Evolutionary conservation across 129 eudicot species (phyloP).

Genomic region (Chrysanthemum lavandulifolium): DNA sequence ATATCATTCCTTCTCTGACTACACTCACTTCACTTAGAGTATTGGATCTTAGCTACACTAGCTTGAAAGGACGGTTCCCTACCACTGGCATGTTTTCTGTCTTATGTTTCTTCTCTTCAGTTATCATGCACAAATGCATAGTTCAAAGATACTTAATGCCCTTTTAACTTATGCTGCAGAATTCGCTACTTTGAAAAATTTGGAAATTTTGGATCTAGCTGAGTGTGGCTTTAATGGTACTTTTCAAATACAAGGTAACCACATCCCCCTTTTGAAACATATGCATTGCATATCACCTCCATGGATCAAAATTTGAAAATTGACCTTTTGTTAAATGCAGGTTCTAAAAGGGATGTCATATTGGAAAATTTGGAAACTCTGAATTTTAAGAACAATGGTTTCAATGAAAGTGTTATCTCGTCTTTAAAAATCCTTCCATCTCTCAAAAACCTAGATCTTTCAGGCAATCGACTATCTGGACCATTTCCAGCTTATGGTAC

Average conservation of each 20-base stretch:
- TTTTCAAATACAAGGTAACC: slow-evolving; percentile 15
- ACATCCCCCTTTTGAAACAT: too few species aligned
- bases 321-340: not conserved
- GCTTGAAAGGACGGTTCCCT: slow-evolving; percentile 8
- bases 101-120: not conserved
- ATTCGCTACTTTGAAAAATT: not conserved
- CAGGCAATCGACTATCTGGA: not conserved
- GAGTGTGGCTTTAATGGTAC: not conserved
- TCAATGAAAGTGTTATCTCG: slow-evolving; percentile 17
- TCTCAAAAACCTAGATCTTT: slow-evolving; percentile 11
- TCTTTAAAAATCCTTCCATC: slow-evolving; percentile 9
- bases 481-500: slow-evolving; percentile 22
- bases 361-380: slow-evolving; percentile 19
- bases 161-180: not conserved
- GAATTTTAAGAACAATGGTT: not conserved
- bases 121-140: not conserved
- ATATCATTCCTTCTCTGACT: not conserved
- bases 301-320: too few species aligned
- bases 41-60: not conserved
- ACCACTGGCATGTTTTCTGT: not conserved
- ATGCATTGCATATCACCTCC: too few species aligned
- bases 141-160: not conserved
- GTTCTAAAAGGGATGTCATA: not conserved
- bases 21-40: slow-evolving; percentile 15
- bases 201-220: slow-evolving; percentile 3